phyloP scores from a whole-genome alignment of 2,329 filamentous ascomycete species.

The Myotisia sp. region DNA sequence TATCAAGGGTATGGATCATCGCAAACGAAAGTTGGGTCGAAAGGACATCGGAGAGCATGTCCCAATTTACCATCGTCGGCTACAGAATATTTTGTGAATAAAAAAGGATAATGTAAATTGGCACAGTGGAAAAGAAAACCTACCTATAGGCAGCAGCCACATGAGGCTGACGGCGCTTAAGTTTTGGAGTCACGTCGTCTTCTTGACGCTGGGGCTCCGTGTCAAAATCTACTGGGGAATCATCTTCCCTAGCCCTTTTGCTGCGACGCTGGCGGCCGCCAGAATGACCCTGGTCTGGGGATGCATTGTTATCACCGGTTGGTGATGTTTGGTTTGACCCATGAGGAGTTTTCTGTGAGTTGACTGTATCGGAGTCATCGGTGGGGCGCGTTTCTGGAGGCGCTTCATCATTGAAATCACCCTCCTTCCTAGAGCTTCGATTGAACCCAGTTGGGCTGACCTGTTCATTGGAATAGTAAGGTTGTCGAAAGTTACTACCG shows the following conservation, averaged over 20 bases:
- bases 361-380: too few species aligned
- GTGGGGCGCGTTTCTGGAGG: too few species aligned
- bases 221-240: constrained; percentile 13
- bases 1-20: too few species aligned
- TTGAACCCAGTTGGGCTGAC: too few species aligned
- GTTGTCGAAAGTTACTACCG: too few species aligned
- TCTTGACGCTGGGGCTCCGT: constrained; percentile 19
- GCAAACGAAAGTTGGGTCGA: too few species aligned
- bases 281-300: constrained; percentile 3
- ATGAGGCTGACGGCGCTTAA: constrained; percentile 26
- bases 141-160: constrained; percentile 29
- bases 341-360: too few species aligned
- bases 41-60: too few species aligned
- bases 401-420: too few species aligned
- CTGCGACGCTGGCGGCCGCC: constrained; percentile 7
- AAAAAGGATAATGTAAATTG: constrained; percentile 1
- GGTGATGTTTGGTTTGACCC: constrained; percentile 3
- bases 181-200: constrained; percentile 20
- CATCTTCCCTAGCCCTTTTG: constrained; percentile 11
- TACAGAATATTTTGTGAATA: constrained; percentile 14
- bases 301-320: constrained; percentile 1
- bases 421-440: too few species aligned
- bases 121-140: constrained; percentile 6
- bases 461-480: too few species aligned
- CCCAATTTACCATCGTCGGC: constrained; percentile 29